phyloP scores from a whole-genome alignment of 106 monocot species.

The Phalaenopsis aphrodite region DNA sequence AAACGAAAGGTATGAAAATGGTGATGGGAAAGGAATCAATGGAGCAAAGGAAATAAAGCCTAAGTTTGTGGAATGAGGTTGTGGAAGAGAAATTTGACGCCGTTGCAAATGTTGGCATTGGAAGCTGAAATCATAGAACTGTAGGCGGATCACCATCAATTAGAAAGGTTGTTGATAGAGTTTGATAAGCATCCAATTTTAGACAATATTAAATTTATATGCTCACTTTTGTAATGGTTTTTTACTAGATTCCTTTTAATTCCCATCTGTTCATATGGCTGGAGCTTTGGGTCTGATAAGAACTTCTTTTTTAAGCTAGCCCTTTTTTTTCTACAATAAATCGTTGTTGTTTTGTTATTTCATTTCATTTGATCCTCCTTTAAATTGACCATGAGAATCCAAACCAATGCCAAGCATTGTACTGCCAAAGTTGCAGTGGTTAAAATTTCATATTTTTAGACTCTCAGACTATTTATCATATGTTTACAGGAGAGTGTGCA shows the following conservation, averaged over 20 bases:
- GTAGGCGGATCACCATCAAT: too few relatives aligned
- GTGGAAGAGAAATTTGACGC: too few relatives aligned
- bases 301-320: not conserved
- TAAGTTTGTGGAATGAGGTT: too few relatives aligned
- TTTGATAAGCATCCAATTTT: too few relatives aligned
- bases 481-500: constrained; percentile 66
- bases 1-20: too few relatives aligned
- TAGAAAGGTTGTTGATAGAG: too few relatives aligned
- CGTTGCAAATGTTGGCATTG: too few relatives aligned
- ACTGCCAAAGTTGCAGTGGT: not conserved
- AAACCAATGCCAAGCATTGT: not conserved
- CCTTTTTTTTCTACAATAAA: not conserved
- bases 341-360: not conserved
- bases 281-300: not conserved
- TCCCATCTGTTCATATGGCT: not conserved
- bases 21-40: too few relatives aligned
- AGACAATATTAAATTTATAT: too few relatives aligned
- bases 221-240: not conserved
- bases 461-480: not conserved
- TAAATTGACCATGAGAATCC: not conserved
- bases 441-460: not conserved
- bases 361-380: not conserved
- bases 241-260: not conserved
- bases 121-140: too few relatives aligned
- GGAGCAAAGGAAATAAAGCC: too few relatives aligned